Percentiles rank a stretch among this genome's conserved stretches.
Conservation (phyloP, 345 rosid genomes). For the Syzygium aromaticum region DNA sequence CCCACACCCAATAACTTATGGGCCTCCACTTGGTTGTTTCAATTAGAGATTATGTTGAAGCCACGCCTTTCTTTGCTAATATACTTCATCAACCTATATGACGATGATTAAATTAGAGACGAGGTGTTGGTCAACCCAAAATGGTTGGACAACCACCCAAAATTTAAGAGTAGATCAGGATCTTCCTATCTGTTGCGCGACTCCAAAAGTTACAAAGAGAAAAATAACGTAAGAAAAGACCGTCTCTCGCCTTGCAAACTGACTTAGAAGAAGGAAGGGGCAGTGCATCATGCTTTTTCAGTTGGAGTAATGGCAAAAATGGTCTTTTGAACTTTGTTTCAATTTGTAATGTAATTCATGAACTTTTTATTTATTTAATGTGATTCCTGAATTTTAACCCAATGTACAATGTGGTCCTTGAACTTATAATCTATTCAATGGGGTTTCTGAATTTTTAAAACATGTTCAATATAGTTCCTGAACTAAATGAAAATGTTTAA, state of each 20-base stretch:
- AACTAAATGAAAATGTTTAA: too few relatives aligned
- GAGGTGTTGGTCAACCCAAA: neutral
- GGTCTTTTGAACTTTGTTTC: too few relatives aligned
- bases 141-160: neutral
- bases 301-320: too few relatives aligned
- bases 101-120: neutral
- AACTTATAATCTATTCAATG: too few relatives aligned
- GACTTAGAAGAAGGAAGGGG: neutral
- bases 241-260: neutral
- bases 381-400: too few relatives aligned
- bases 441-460: too few relatives aligned
- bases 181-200: neutral
- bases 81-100: neutral
- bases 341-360: too few relatives aligned
- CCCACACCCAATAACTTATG: neutral
- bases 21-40: neutral
- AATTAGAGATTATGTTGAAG: neutral
- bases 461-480: too few relatives aligned
- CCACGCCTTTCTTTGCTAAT: neutral
- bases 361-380: too few relatives aligned
- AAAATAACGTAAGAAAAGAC: neutral
- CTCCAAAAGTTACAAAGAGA: neutral
- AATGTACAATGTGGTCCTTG: too few relatives aligned
- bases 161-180: neutral
- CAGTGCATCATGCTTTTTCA: neutral